Evolutionary conservation across 331 rosid species (phyloP).

Genomic region (Pyracantha coccinea): DNA sequence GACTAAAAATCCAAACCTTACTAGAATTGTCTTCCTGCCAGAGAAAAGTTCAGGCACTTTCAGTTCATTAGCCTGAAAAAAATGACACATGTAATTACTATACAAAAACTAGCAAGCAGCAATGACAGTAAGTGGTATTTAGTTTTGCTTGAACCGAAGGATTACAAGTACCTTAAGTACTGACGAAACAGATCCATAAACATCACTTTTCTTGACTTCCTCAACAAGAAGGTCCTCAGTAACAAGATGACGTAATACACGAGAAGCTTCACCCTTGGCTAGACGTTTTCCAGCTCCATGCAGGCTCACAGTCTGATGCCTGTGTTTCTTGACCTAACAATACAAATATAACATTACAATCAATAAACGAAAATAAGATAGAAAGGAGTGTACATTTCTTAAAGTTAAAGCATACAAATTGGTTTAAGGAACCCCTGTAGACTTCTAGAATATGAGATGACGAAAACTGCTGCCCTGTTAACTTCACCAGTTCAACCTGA

Average conservation of each 20-base stretch:
- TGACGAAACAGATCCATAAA: constrained; percentile 90
- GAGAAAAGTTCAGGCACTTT: constrained; percentile 34
- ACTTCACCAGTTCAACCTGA: constrained; percentile 81
- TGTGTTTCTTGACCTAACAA: constrained; percentile 72
- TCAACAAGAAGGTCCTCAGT: constrained; percentile 63
- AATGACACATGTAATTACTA: neutral
- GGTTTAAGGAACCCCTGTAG: constrained; percentile 88
- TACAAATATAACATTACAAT: constrained; percentile 6
- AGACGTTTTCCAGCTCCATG: constrained; percentile 93
- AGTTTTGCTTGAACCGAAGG: neutral
- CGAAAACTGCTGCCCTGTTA: constrained; percentile 70
- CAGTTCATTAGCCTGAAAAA: constrained; percentile 53
- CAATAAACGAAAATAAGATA: constrained; percentile 5
- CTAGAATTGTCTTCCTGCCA: constrained; percentile 41
- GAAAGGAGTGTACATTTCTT: constrained; percentile 10
- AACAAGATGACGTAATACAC: constrained; percentile 85
- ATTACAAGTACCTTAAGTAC: constrained; percentile 51
- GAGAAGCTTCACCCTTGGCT: constrained; percentile 87
- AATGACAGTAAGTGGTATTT: constrained; percentile 3
- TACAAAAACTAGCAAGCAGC: constrained; percentile 4
- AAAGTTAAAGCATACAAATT: constrained; percentile 43
- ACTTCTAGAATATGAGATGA: constrained; percentile 89
- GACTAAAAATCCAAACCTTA: constrained; percentile 50
- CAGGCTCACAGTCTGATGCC: constrained; percentile 61
- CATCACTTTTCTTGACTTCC: constrained; percentile 90